phyloP scores from a whole-genome alignment of 192 early-diverging fungal species.

The Backusella australiensis region DNA sequence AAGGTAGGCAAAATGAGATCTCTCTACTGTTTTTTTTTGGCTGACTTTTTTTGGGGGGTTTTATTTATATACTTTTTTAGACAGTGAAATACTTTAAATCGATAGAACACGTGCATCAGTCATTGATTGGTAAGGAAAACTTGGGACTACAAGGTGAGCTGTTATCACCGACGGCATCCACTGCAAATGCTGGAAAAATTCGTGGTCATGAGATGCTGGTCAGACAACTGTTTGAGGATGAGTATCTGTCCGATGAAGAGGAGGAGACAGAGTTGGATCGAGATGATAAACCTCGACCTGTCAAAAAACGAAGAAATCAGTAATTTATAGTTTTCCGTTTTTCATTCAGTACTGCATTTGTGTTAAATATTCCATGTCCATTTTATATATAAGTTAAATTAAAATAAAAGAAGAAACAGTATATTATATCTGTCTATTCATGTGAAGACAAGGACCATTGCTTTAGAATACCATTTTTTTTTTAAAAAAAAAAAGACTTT shows the following conservation, averaged over 20 bases:
- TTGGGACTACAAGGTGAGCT: conserved; percentile 5
- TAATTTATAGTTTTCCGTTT: not conserved
- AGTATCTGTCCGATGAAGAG: not conserved
- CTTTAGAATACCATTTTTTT: too few species aligned
- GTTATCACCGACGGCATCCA: not conserved
- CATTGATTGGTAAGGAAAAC: conserved; percentile 9
- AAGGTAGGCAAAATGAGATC: conserved; percentile 36
- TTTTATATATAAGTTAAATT: not conserved
- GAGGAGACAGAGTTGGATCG: not conserved
- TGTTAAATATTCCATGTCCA: not conserved
- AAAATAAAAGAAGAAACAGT: not conserved
- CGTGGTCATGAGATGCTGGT: conserved; percentile 1
- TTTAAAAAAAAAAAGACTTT: too few species aligned
- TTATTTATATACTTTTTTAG: not conserved
- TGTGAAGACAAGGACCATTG: too few species aligned
- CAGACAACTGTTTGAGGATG: not conserved
- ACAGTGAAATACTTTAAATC: conserved; percentile 87
- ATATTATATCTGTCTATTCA: too few species aligned
- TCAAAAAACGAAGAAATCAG: not conserved
- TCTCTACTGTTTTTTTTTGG: not conserved
- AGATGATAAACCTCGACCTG: conserved; percentile 1
- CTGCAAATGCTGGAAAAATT: not conserved
- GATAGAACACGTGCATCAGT: conserved; percentile 77
- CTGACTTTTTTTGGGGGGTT: not conserved
- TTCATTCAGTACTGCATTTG: not conserved